Evolutionary conservation across 495 filamentous ascomycete species (phyloP), one percentile per base, ranked within the genome.

Genomic region (Sporormia fimetaria): DNA sequence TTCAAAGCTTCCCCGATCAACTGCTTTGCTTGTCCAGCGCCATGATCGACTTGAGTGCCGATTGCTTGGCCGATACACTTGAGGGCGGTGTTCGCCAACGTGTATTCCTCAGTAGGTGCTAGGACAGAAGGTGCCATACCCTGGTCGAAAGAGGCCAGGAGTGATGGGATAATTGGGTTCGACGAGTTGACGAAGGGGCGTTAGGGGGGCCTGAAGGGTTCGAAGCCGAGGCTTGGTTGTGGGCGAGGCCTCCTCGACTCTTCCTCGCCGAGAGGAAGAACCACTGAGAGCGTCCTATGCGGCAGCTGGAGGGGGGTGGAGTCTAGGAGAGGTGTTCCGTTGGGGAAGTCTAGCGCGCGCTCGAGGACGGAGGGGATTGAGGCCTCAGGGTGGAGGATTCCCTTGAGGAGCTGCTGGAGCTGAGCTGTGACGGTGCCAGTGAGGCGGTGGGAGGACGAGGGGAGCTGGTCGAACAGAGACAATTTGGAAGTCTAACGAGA

Each of bases 241-340:
- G 79, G 78, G 76, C 80, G 74, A 78, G 77, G 78, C 74, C 79
- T 80, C 75, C 77, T 78, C 77, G 82, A 88, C 80, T 83, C 84
- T 87, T 83, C 84, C 84, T 80, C 83, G 51, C 63, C 65, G 67
- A 90, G 87, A 87, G 85, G 87, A 92, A 95, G 87, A 88, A 86
- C 77, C 80, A 74, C 71, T 77, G 73, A 78, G 80, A 74, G 71
- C 78, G 76, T 86, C 81, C 83, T 95, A 95, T 95, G 86, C 87
- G 87, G 87, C 87, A 92, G 87, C 82, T 88, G 82, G 75, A 71
- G 62, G 61, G 67, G 70, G 67, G 64, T 69, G 66, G 57, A 51
- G 57, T 66, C 67, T 52, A 56, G 61, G 61, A 67, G 67, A 63
- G 58, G 66, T 68, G 68, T 73, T 68, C 68, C 66, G 59, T 47